Evolutionary conservation across 2,329 filamentous ascomycete species (phyloP).

Genomic region (Aspergillus texensis): DNA sequence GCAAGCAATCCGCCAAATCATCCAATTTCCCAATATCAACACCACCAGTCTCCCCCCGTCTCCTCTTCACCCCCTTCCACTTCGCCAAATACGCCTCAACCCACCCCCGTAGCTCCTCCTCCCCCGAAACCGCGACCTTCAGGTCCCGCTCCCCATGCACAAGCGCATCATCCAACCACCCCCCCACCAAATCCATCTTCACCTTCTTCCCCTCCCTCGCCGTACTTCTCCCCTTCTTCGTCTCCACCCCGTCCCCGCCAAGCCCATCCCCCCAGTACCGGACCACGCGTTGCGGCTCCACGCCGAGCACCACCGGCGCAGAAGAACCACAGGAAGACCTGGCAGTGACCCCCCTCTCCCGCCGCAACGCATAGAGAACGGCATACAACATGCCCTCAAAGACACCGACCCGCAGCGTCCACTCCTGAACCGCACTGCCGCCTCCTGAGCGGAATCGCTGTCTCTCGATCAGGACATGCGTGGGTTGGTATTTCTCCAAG

Average conservation of each 20-base stretch:
- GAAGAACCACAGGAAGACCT: not conserved
- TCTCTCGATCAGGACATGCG: constrained; percentile 70
- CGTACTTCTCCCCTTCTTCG: constrained; percentile 17
- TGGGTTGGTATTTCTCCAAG: constrained; percentile 57
- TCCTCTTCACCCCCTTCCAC: constrained; percentile 24
- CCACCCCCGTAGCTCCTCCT: constrained; percentile 23
- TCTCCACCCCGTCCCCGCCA: constrained; percentile 2
- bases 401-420: constrained; percentile 80
- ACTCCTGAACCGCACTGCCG: constrained; percentile 69
- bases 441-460: constrained; percentile 68
- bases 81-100: constrained; percentile 34
- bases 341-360: constrained; percentile 28
- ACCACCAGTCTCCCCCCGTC: not conserved
- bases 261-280: constrained; percentile 48
- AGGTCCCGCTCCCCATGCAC: not conserved
- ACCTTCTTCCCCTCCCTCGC: constrained; percentile 46
- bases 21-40: constrained; percentile 65
- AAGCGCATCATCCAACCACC: constrained; percentile 43
- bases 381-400: constrained; percentile 82
- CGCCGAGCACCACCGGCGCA: constrained; percentile 12
- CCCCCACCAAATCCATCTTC: constrained; percentile 65
- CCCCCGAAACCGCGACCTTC: not conserved
- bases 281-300: constrained; percentile 22
- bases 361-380: constrained; percentile 60
- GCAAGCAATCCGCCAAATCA: constrained; percentile 76